Base-by-base conservation (phyloP, 2,329 filamentous ascomycete genomes). In the Hymenoscyphus linearis region DNA sequence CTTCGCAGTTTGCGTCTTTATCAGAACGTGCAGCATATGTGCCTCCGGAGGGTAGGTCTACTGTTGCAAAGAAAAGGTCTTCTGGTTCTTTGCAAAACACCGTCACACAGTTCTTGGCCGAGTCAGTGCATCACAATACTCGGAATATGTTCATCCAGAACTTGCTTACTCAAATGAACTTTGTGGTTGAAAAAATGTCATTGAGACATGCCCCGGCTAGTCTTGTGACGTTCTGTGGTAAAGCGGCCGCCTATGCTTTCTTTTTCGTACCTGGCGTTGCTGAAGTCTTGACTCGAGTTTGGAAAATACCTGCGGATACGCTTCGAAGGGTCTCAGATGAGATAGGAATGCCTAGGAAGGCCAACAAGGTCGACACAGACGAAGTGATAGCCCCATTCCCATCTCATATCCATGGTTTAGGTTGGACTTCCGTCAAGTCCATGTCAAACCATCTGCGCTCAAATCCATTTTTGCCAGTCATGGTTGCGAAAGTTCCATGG, bases 171-270 rank as follows among this genome's bases (percentile, higher is more conserved):
- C 88, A 90, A 65, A 86, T 90, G 81, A 78, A 80, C 5, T 89
- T 88, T 69, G 85, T 87, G n/a, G 82, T 90, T 4, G 86, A 89
- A 61, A 87, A 87, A 66, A 89, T 91, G 85, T 88, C 86, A 6
- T 77, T 87, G 67, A 80, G 85, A 62, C 85, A 86, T 69, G 74
- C 74, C 13, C 74, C 74, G 22, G 73, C 74, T 40, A 84, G 81
- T 70, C 69, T 85, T 60, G 87, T 90, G 37, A 82, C 84, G 1
- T 91, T 90, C 68, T 88, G 86, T 67, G 88, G 87, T 56, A 90
- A 89, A 72, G 86, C 87, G 4, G 85, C 84, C 67, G 87, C 87
- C 4, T 90, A 89, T 74, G 87, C 87, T 10, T 91, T 90, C 72
- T 87, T 88, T 71, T 90, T 89, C 69, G 89, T 87, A 61, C 86